Evolutionary conservation across 2,329 filamentous ascomycete species (phyloP), one percentile per base, ranked within the genome.

Genomic region (Lasiodiplodia sp.): DNA sequence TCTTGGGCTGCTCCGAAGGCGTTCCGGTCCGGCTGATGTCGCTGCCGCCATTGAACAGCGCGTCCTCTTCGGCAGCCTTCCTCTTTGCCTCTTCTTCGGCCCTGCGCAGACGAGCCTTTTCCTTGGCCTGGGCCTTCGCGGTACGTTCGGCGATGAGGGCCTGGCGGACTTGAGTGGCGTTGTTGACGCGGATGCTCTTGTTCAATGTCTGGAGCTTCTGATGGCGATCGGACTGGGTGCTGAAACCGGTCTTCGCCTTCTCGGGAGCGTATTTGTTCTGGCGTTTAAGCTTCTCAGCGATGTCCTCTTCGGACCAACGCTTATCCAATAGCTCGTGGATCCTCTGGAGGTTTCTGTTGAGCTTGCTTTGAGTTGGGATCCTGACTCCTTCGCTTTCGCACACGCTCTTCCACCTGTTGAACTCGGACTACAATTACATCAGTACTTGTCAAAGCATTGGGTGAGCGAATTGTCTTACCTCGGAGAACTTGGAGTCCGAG

Each of bases 151-250:
- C 91, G 68, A 97, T 85, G 77, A 97, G 92, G 0, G 94, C 95
- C 78, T 92, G 92, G 69, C 95, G 92, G n/a, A 98, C 92, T 58
- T 92, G 90, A 77, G 97, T 92, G n/a, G 88, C 87, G 76, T 97
- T 97, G 73, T 90, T 87, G 69, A 90, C 89, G 70, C 95, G 90
- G 80, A 97, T 97, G 76, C 92, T 89, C 34, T 88, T 86, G 80
- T 99, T 99, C 72, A 97, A 85, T 75, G 91, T 87, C 0, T 92
- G 92, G 28, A 98, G 86, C 34, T 92, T 90, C 71, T 97, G 93
- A 78, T 96, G 91, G 12, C 84, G 85, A 40, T 86, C 83, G 68
- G 80, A 80, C 55, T 83, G 31, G 44, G 82, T 75, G 31, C 85
- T 82, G 71, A 86, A 86, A 31, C 70, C 47, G 49, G 92, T 82